phyloP scores from a whole-genome alignment of 2,329 filamentous ascomycete genomes.

The Diaporthe sp. region DNA sequence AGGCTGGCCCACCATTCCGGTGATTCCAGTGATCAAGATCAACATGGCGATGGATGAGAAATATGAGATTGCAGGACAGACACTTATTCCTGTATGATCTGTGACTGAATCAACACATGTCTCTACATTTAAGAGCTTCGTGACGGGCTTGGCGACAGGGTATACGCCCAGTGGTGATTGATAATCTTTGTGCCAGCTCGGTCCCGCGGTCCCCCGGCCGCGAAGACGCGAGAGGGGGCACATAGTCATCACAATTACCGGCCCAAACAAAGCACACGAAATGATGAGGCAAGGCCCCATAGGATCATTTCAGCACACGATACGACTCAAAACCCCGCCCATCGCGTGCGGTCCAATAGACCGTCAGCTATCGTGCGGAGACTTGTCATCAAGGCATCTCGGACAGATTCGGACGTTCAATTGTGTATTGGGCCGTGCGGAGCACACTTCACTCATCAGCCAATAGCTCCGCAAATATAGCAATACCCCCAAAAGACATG shows the following conservation, averaged over 20 bases:
- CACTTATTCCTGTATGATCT: background rate
- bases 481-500: background rate
- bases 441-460: background rate
- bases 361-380: background rate
- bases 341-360: background rate
- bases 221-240: background rate
- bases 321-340: background rate
- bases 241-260: background rate
- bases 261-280: background rate
- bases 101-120: background rate
- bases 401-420: background rate
- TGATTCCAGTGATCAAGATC: conserved; percentile 17
- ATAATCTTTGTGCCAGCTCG: background rate
- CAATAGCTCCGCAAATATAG: background rate
- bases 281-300: background rate
- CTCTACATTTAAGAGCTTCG: too few relatives aligned
- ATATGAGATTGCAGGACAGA: background rate
- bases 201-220: background rate
- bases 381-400: background rate
- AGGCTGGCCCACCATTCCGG: conserved; percentile 22
- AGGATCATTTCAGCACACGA: background rate
- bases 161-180: background rate
- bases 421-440: background rate
- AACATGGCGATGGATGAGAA: background rate
- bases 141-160: too few relatives aligned